Percentiles rank a stretch among this genome's conserved stretches.
Conservation (phyloP, 176 grass and related monocot genomes). For the Cenchrus fungigraminus region DNA sequence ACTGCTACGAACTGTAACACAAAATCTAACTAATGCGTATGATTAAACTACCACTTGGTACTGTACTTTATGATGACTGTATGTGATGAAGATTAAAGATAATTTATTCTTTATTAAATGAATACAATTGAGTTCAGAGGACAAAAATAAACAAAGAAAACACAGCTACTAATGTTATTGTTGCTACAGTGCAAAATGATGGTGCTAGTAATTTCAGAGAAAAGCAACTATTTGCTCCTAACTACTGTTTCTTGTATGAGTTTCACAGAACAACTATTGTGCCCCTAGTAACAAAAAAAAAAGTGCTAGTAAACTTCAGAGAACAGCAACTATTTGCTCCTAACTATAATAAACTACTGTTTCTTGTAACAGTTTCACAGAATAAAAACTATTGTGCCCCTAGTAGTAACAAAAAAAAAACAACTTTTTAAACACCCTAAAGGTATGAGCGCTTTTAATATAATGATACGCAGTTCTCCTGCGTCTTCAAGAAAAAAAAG, state of each 20-base stretch:
- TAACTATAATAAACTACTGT: too few species aligned
- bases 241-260: too few species aligned
- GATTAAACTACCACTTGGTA: background rate
- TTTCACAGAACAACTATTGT: too few species aligned
- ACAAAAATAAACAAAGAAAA: background rate
- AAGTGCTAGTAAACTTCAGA: too few species aligned
- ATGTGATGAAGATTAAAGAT: background rate
- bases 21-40: slow-evolving; percentile 1
- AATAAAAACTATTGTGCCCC: background rate
- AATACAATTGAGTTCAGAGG: background rate
- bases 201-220: too few species aligned
- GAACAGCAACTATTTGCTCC: too few species aligned
- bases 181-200: background rate
- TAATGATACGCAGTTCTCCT: too few species aligned
- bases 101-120: background rate
- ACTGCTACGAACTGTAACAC: background rate
- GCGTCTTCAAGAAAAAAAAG: too few species aligned
- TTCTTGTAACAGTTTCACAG: background rate
- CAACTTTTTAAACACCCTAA: slow-evolving; percentile 3
- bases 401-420: background rate
- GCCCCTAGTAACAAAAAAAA: too few species aligned
- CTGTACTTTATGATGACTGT: background rate
- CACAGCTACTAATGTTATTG: background rate
- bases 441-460: too few species aligned
- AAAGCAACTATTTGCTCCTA: too few species aligned